Evolutionary conservation across 1,284 basidiomycete species (phyloP).

Genomic region (Rhodofomes roseus): DNA sequence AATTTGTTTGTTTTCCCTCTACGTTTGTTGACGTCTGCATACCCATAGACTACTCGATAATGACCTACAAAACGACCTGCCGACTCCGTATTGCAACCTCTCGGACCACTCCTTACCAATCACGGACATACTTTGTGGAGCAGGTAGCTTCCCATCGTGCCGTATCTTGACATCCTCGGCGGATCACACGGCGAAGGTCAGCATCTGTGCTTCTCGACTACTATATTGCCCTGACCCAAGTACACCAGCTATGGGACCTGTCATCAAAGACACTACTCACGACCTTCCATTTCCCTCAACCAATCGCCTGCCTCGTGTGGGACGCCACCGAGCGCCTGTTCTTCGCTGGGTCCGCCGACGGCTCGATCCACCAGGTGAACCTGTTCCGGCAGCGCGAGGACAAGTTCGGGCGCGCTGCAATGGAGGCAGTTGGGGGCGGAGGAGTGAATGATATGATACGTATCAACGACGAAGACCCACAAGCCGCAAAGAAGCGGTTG

Average conservation of each 20-base stretch:
- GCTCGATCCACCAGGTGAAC: slow-evolving; percentile 77
- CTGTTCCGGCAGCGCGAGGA: slow-evolving; percentile 64
- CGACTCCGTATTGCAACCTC: slow-evolving; percentile 76
- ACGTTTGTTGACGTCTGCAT: background rate
- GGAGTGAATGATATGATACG: slow-evolving; percentile 68
- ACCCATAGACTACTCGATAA: slow-evolving; percentile 63
- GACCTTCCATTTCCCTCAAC: slow-evolving; percentile 80
- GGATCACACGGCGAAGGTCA: slow-evolving; percentile 91
- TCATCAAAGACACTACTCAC: slow-evolving; percentile 74
- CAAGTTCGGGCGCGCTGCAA: slow-evolving; percentile 40
- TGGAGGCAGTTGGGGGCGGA: slow-evolving; percentile 75
- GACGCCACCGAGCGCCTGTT: slow-evolving; percentile 86
- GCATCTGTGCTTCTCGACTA: slow-evolving; percentile 8
- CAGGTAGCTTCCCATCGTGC: slow-evolving; percentile 76
- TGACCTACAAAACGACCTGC: slow-evolving; percentile 62
- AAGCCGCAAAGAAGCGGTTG: slow-evolving; percentile 48
- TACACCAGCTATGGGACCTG: slow-evolving; percentile 74
- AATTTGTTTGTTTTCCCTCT: background rate
- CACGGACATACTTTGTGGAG: slow-evolving; percentile 76
- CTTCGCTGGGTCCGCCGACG: slow-evolving; percentile 75
- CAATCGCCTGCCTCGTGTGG: slow-evolving; percentile 68
- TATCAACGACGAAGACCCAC: slow-evolving; percentile 47
- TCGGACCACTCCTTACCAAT: slow-evolving; percentile 92
- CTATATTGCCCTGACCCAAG: slow-evolving; percentile 11
- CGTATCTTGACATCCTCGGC: slow-evolving; percentile 79